phyloP scores from a whole-genome alignment of 1,284 basidiomycete species.

The Ustilago shanxiensis region DNA sequence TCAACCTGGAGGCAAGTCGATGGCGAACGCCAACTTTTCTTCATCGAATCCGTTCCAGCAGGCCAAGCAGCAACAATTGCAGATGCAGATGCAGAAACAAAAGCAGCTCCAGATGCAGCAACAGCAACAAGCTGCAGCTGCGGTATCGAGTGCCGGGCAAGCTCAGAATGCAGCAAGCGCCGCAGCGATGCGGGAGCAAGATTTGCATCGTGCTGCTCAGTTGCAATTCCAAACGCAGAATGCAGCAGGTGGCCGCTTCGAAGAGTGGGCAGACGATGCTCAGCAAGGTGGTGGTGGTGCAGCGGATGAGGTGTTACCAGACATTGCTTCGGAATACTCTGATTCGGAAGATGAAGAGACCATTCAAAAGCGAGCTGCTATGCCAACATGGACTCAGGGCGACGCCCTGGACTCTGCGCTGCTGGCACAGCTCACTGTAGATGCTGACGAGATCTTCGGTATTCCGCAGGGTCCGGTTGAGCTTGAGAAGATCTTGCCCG shows the following conservation, averaged over 20 bases:
- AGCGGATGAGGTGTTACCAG: constrained; percentile 52
- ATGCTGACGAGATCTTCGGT: constrained; percentile 68
- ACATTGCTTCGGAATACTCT: constrained; percentile 65
- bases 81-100: constrained; percentile 34
- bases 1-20: constrained; percentile 27
- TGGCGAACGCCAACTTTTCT: constrained; percentile 50
- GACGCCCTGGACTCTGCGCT: constrained; percentile 60
- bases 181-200: constrained; percentile 37
- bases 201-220: constrained; percentile 38
- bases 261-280: constrained; percentile 33
- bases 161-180: constrained; percentile 27
- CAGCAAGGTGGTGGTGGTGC: constrained; percentile 23
- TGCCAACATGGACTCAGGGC: constrained; percentile 64
- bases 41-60: constrained; percentile 52
- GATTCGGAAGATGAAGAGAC: constrained; percentile 68
- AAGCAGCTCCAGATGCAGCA: constrained; percentile 25
- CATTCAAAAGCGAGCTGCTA: constrained; percentile 58
- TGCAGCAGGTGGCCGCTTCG: constrained; percentile 36
- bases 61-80: constrained; percentile 53
- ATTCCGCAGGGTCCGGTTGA: constrained; percentile 62
- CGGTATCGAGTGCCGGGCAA: constrained; percentile 24
- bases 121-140: constrained; percentile 19
- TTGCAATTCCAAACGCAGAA: constrained; percentile 42
- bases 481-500: constrained; percentile 63
- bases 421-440: constrained; percentile 56